Base-by-base conservation (phyloP, 495 filamentous ascomycete species). In the Trichoderma virens region DNA sequence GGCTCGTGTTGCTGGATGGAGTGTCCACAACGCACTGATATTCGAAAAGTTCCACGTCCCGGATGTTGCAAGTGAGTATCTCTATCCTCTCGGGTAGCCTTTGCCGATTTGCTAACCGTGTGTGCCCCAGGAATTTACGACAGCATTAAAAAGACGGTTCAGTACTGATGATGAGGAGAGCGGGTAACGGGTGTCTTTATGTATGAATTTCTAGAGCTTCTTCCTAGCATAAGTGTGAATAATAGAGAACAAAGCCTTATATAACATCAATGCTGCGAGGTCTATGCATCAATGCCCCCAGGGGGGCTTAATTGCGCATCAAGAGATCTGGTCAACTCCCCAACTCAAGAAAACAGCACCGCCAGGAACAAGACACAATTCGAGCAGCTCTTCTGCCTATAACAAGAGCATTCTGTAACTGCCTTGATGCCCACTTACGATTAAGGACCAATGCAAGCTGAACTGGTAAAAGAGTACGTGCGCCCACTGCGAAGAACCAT, bases 31-130 rank as follows among this genome's bases (percentile, higher is more conserved):
- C 60, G 90, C 91, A 0, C 73, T 98, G 65, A 70, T 86, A 47
- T 98, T 85, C 74, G 94, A 98, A 78, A 82, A 83, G 72, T 92
- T 97, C 68, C 91, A 93, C 68, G 79, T 96, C 43, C 94, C 94
- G 0, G 93, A 97, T 77, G 89, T 96, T 68, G 84, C 91, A 3
- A 86, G 93, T 97, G 79, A 88, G 93, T 88, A 31, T 27, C 14
- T 0, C 13, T 27, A 31, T 39, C 16, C 23, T 51, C 2, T 16
- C 4, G 39, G 1, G 20, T 31, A 2, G 41, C 35, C 18, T 18
- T 32, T 25, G 6, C 1, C 25, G 14, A n/a, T 18, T 28, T 62
- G 28, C 68, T 79, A 72, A 74, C 68, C 41, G 1, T 14, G 25
- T 28, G 39, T 59, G 16, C 25, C 18, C 20, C 65, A 84, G 82